These are phyloP conservation scores for Aspergillus cristatus DNA, from an alignment of 495 filamentous ascomycete species.

Conservation along the genomic window DNA sequence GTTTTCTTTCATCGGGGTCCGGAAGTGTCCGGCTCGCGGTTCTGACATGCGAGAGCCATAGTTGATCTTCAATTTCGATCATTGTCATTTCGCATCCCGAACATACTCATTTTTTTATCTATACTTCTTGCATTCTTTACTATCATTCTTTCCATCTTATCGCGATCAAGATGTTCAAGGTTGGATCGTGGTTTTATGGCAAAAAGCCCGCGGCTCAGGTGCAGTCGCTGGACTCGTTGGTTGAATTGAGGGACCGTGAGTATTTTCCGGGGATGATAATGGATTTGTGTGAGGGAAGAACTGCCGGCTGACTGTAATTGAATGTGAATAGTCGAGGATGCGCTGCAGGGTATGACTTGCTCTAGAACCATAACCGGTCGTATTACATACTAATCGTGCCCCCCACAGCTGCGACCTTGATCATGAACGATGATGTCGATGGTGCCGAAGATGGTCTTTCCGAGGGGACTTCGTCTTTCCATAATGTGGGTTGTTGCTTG, in stretches of 20 bases:
- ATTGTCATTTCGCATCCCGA: too few relatives aligned
- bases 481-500: slow-evolving; percentile 44
- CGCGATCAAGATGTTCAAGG: slow-evolving; percentile 26
- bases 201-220: slow-evolving; percentile 40
- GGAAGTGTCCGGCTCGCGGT: slow-evolving; percentile 10
- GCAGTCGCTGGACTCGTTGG: slow-evolving; percentile 48
- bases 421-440: slow-evolving; percentile 93
- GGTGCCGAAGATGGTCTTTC: slow-evolving; percentile 68
- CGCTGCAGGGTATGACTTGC: slow-evolving; percentile 44
- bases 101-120: slow-evolving; percentile 1
- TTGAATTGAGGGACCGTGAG: slow-evolving; percentile 53
- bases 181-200: slow-evolving; percentile 50
- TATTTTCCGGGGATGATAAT: slow-evolving; percentile 6
- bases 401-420: slow-evolving; percentile 44
- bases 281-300: neutral
- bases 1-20: slow-evolving; percentile 11
- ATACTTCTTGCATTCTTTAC: neutral
- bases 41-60: slow-evolving; percentile 7
- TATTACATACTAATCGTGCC: slow-evolving; percentile 2
- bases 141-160: neutral
- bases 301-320: slow-evolving; percentile 8
- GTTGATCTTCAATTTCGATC: slow-evolving; percentile 4
- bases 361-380: neutral
- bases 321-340: slow-evolving; percentile 46
- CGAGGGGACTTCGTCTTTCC: slow-evolving; percentile 76